Conservation (phyloP, 371 early-diverging fungal genomes). For the Mucor irregularis region DNA sequence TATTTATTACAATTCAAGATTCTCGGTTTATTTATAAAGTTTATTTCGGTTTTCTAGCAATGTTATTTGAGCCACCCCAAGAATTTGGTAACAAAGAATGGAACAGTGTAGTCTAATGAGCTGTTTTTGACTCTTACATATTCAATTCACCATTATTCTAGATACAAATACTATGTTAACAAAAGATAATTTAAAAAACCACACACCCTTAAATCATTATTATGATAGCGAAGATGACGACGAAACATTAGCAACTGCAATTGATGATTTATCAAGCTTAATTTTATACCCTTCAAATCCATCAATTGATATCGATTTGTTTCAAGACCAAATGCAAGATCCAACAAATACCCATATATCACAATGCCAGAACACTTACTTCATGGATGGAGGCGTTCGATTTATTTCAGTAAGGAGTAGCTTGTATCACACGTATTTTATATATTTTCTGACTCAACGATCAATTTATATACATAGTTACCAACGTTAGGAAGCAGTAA, state of each 20-base stretch:
- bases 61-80: constrained; percentile 23
- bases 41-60: constrained; percentile 1
- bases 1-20: background rate
- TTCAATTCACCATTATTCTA: background rate
- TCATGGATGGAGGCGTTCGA: constrained; percentile 40
- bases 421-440: background rate
- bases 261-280: constrained; percentile 24
- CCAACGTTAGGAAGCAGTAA: constrained; percentile 39
- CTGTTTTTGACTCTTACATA: background rate
- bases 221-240: constrained; percentile 27
- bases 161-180: constrained; percentile 4
- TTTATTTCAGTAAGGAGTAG: constrained; percentile 42
- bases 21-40: background rate
- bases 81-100: constrained; percentile 16
- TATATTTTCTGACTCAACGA: background rate
- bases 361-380: constrained; percentile 34
- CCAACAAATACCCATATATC: constrained; percentile 27
- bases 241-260: constrained; percentile 24
- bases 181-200: constrained; percentile 5
- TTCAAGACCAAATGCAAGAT: constrained; percentile 27
- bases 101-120: background rate
- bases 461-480: constrained; percentile 15
- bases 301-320: constrained; percentile 6
- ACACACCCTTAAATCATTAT: constrained; percentile 8
- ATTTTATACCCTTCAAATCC: constrained; percentile 19